Base-by-base conservation (phyloP, 257 asterid species). In the Catharanthus roseus region DNA sequence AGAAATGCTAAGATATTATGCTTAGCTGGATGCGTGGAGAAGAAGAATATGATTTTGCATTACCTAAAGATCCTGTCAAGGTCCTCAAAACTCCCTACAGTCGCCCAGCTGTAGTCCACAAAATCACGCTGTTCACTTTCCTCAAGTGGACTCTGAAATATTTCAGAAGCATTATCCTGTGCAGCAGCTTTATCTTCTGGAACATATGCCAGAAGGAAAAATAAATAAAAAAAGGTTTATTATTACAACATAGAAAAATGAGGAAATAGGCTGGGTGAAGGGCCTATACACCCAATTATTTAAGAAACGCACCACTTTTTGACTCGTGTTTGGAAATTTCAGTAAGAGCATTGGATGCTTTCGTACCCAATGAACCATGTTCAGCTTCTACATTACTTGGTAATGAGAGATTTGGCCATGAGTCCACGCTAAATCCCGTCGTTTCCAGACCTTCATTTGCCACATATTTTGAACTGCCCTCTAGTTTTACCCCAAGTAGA, bases 61-160 rank as follows among this genome's bases (percentile, higher is more conserved):
- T 89, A 93, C 98, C 96, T 87, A 82, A 93, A 91, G 73, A 93
- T 86, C 80, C 86, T 86, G 77, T 91, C 98, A 68, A 93, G 92
- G 72, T 91, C 98, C 68, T 89, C 96, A 75, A 93, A 93, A 79
- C 95, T 93, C 80, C 97, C 96, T 54, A 93, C 89, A 72, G 81
- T 86, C 39, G 87, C 92, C 98, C 98, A 93, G 72, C 85, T 88
- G 78, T 86, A 93, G 82, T 86, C 92, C 78, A 77, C 88, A 79
- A 86, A 82, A 74, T 89, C 97, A 45, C 84, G 80, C 71, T 84
- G 85, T 73, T 90, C 95, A 65, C 82, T 79, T 55, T 81, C 87
- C 62, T 82, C 87, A 6, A 78, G 68, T 39, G 76, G 85, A 72
- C 84, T 86, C 83, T 86, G 89, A 78, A 89, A 82, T 69, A 78